phyloP scores from a whole-genome alignment of 2,329 filamentous ascomycete genomes.

The Trichoderma citrinoviride region DNA sequence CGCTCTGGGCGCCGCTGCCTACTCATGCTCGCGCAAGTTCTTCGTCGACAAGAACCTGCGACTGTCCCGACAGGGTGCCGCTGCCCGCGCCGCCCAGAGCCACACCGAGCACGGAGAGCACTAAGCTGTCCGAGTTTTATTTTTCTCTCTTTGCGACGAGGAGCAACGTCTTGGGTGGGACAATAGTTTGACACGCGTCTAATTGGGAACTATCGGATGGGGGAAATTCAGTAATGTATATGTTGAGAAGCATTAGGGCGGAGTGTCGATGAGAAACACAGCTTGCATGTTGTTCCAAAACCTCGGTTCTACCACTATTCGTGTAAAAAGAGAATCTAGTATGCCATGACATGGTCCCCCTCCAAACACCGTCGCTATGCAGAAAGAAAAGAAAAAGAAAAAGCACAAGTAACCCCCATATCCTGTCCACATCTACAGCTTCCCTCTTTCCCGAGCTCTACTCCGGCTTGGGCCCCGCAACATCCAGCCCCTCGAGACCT shows the following conservation, averaged over 20 bases:
- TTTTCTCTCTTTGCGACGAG: neutral
- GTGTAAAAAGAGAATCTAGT: constrained; percentile 20
- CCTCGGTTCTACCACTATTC: neutral
- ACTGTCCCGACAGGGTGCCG: constrained; percentile 66
- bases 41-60: constrained; percentile 88
- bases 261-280: constrained; percentile 22
- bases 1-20: constrained; percentile 75
- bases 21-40: constrained; percentile 81
- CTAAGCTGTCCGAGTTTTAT: constrained; percentile 6
- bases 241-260: constrained; percentile 23
- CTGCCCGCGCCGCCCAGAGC: constrained; percentile 37
- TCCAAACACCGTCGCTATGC: constrained; percentile 50
- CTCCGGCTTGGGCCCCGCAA: constrained; percentile 83
- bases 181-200: constrained; percentile 20
- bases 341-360: constrained; percentile 24
- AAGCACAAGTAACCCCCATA: constrained; percentile 19
- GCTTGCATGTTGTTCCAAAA: constrained; percentile 18
- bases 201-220: constrained; percentile 11
- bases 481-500: constrained; percentile 86
- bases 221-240: constrained; percentile 24
- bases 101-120: constrained; percentile 22
- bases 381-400: constrained; percentile 12
- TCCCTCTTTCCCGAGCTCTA: constrained; percentile 40
- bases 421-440: neutral
- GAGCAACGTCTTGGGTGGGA: constrained; percentile 14